phyloP scores from a whole-genome alignment of 768 basidiomycete species.

The Leucosporidium creatinivorum region DNA sequence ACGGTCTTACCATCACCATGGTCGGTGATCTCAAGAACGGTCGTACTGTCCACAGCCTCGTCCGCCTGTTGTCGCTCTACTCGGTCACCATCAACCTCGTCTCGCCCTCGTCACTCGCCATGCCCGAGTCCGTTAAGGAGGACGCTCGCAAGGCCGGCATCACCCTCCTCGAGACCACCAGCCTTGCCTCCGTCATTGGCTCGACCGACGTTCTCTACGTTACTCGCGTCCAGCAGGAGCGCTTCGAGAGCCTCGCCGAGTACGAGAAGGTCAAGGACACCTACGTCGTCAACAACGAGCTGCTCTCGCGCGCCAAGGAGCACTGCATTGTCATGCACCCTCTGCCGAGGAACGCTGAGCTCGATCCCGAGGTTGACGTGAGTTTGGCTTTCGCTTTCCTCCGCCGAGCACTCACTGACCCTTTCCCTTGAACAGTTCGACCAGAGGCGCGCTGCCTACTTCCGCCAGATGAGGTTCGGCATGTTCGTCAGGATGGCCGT shows the following conservation, averaged over 20 bases:
- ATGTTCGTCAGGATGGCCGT: constrained; percentile 87
- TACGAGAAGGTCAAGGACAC: constrained; percentile 87
- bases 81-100: constrained; percentile 93
- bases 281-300: constrained; percentile 87
- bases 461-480: constrained; percentile 96
- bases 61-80: constrained; percentile 84
- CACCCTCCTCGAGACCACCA: constrained; percentile 68
- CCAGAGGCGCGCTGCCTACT: constrained; percentile 84
- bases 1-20: constrained; percentile 72
- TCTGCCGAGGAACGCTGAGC: constrained; percentile 92
- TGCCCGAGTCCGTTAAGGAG: constrained; percentile 78
- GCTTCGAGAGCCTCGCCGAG: constrained; percentile 70
- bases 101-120: constrained; percentile 71
- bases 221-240: constrained; percentile 90
- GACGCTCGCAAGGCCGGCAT: constrained; percentile 78
- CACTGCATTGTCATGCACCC: constrained; percentile 99
- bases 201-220: constrained; percentile 96
- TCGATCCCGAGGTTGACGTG: constrained; percentile 96
- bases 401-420: neutral
- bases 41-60: constrained; percentile 91
- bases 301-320: constrained; percentile 85
- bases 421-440: constrained; percentile 61
- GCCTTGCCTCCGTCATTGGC: constrained; percentile 80
- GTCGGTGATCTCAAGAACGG: constrained; percentile 97
- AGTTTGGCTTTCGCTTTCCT: neutral